phyloP scores from a whole-genome alignment of 768 basidiomycete genomes.

The Dacryopinax spathularia region DNA sequence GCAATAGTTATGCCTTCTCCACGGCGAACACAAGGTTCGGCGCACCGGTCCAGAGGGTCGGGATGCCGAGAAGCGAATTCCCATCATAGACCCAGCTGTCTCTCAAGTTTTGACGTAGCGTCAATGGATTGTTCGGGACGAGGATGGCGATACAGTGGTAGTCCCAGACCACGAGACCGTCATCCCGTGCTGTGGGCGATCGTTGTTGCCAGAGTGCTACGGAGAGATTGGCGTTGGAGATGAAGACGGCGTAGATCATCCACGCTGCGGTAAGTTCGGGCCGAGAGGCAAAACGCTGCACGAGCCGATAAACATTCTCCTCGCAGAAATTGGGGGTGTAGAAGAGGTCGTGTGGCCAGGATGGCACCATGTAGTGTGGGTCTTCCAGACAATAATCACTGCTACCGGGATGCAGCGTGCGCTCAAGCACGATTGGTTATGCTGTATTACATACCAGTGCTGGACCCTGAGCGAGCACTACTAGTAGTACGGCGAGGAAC shows the following conservation, averaged over 20 bases:
- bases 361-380: neutral
- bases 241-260: slow-evolving; percentile 44
- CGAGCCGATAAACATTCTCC: slow-evolving; percentile 56
- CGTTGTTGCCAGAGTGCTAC: slow-evolving; percentile 54
- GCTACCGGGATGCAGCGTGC: no score
- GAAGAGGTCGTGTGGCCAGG: neutral
- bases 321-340: slow-evolving; percentile 59
- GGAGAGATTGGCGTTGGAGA: slow-evolving; percentile 48
- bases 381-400: no score
- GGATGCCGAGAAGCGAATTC: slow-evolving; percentile 40
- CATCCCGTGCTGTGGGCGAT: slow-evolving; percentile 23
- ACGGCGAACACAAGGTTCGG: neutral
- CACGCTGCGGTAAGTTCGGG: slow-evolving; percentile 25
- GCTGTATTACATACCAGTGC: no score
- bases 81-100: slow-evolving; percentile 54
- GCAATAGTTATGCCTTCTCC: no score
- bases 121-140: slow-evolving; percentile 20
- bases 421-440: no score
- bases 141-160: slow-evolving; percentile 57
- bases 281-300: slow-evolving; percentile 28
- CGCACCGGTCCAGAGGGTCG: slow-evolving; percentile 31
- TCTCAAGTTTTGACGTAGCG: neutral
- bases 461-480: no score
- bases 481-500: no score
- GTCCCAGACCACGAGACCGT: slow-evolving; percentile 47